A percentile compares a stretch with the other conserved stretches of the same genome.
Conservation (phyloP, 345 rosid species). For the Moricandia arvensis region DNA sequence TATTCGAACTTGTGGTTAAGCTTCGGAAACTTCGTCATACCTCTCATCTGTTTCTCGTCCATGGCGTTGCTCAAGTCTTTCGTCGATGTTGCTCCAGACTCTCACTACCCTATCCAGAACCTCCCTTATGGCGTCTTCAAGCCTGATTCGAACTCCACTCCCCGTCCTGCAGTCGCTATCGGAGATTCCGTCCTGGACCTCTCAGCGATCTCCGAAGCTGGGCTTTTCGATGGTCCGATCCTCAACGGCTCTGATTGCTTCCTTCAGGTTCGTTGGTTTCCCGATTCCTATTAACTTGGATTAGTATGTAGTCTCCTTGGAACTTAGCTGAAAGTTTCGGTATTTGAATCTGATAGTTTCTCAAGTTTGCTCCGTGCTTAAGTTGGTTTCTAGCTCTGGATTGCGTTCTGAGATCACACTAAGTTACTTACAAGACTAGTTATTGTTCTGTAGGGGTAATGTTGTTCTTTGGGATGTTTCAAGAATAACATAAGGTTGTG, state of each 20-base stretch:
- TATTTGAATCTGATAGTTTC: conserved; percentile 9
- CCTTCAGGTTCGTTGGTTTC: conserved; percentile 56
- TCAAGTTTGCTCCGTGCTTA: conserved; percentile 13
- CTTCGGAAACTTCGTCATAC: conserved; percentile 21
- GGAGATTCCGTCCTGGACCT: conserved; percentile 80
- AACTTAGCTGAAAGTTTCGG: neutral
- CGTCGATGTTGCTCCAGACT: conserved; percentile 55
- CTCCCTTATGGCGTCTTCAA: conserved; percentile 90
- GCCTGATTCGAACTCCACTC: conserved; percentile 45
- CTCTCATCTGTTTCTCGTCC: conserved; percentile 3
- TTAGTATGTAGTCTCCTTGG: neutral
- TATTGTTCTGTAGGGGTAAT: neutral
- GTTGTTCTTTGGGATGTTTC: neutral
- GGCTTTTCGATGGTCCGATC: conserved; percentile 67
- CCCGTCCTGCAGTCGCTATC: conserved; percentile 84
- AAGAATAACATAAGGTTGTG: neutral
- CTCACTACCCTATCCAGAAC: conserved; percentile 95
- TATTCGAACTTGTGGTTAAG: conserved; percentile 12
- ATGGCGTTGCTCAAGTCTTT: conserved; percentile 71
- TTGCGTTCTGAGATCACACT: neutral
- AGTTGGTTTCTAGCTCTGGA: conserved; percentile 1
- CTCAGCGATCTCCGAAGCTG: conserved; percentile 66
- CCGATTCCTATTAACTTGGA: conserved; percentile 3
- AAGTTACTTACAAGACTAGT: neutral
- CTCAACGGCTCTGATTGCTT: conserved; percentile 75